Evolutionary conservation across 768 basidiomycete species (phyloP).

Genomic region (Psilocybe azurescens): DNA sequence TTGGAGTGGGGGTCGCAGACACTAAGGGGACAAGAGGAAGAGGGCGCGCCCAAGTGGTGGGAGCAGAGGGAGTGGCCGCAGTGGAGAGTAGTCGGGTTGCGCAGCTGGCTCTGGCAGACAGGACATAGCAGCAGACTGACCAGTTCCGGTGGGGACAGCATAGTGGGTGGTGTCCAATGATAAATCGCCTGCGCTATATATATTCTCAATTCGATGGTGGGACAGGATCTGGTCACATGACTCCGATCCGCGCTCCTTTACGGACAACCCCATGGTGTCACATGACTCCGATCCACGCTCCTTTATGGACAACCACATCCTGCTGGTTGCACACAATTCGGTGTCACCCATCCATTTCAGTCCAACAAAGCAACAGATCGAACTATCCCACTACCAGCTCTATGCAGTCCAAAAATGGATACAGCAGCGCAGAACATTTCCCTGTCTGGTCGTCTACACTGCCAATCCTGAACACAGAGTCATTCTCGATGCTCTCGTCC

Average conservation of each 20-base stretch:
- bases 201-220: slow-evolving; percentile 20
- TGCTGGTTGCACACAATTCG: slow-evolving; percentile 14
- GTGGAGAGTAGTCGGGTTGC: slow-evolving; percentile 67
- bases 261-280: slow-evolving; percentile 13
- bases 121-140: slow-evolving; percentile 56
- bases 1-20: slow-evolving; percentile 30
- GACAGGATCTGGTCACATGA: slow-evolving; percentile 23
- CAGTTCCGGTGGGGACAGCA: slow-evolving; percentile 20
- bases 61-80: slow-evolving; percentile 89
- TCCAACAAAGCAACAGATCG: slow-evolving; percentile 36
- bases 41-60: slow-evolving; percentile 43
- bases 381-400: slow-evolving; percentile 74
- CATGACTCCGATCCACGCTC: slow-evolving; percentile 14
- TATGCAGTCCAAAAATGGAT: slow-evolving; percentile 92
- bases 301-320: slow-evolving; percentile 14
- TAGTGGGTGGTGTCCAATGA: slow-evolving; percentile 9
- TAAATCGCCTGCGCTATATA: slow-evolving; percentile 2
- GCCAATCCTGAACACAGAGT: slow-evolving; percentile 75
- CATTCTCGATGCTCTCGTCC: slow-evolving; percentile 33
- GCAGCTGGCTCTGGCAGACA: slow-evolving; percentile 61
- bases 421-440: slow-evolving; percentile 62
- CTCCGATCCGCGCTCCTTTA: slow-evolving; percentile 8
- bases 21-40: slow-evolving; percentile 35
- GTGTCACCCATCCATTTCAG: slow-evolving; percentile 41
- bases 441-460: slow-evolving; percentile 76